These are phyloP conservation scores for Cymbopogon flexuosus DNA, from an alignment of 202 grass and related monocot genomes.

Conservation along the genomic window DNA sequence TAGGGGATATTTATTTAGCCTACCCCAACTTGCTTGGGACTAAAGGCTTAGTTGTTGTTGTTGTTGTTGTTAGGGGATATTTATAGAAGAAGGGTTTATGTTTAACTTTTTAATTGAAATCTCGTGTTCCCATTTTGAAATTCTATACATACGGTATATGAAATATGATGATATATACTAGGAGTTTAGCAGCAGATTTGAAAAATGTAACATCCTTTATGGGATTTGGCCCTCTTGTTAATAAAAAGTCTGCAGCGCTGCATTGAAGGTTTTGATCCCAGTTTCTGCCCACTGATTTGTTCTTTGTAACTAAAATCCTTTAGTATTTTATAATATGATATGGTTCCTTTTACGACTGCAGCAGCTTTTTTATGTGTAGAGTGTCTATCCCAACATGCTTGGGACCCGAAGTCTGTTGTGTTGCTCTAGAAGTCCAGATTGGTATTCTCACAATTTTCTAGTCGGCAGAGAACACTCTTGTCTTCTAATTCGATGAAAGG, in stretches of 20 bases:
- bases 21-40: too few relatives aligned
- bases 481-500: background rate
- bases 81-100: background rate
- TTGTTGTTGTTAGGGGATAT: too few relatives aligned
- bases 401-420: background rate
- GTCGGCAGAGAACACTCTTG: background rate
- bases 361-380: background rate
- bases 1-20: background rate
- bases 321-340: background rate
- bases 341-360: background rate
- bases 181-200: background rate
- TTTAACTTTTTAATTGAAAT: background rate
- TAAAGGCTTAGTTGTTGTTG: too few relatives aligned
- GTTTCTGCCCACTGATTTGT: background rate
- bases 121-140: background rate
- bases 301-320: background rate
- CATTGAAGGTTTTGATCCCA: too few relatives aligned
- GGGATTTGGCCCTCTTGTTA: background rate
- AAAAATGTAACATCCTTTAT: background rate
- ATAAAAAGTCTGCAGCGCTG: background rate
- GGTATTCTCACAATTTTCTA: background rate
- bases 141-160: background rate
- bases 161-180: background rate
- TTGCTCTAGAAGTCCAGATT: slow-evolving; percentile 5
- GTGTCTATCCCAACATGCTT: background rate